Evolutionary conservation across 345 rosid genomes (phyloP).

Genomic region (Odontarrhena argentea): DNA sequence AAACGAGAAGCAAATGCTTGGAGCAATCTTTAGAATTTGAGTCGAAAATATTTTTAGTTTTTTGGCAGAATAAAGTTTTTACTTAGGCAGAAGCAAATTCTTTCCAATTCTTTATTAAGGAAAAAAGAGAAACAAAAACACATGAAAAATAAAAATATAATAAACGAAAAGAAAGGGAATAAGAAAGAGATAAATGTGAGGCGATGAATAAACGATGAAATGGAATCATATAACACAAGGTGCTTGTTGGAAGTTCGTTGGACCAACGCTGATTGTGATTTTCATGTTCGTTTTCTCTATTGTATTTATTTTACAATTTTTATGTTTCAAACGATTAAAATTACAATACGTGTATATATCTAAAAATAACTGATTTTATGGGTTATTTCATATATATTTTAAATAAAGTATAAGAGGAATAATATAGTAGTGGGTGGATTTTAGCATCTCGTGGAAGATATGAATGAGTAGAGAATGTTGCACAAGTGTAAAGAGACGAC

Average conservation of each 20-base stretch:
- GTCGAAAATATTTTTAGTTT: not conserved
- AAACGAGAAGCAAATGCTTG: no score
- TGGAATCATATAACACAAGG: slow-evolving; percentile 30
- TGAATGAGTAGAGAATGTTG: slow-evolving; percentile 40
- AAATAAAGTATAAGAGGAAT: slow-evolving; percentile 24
- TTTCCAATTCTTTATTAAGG: no score
- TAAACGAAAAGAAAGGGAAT: slow-evolving; percentile 13
- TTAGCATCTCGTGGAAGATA: slow-evolving; percentile 44
- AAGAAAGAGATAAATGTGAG: slow-evolving; percentile 10
- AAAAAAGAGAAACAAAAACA: not conserved
- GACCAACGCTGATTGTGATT: slow-evolving; percentile 33
- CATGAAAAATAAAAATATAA: slow-evolving; percentile 6
- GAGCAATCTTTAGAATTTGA: not conserved
- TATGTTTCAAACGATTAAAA: not conserved
- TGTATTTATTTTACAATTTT: not conserved
- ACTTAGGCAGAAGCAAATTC: no score
- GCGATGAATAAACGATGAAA: slow-evolving; percentile 21
- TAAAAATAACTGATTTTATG: not conserved
- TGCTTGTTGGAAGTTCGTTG: slow-evolving; percentile 33
- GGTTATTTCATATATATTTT: not conserved
- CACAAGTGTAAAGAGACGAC: slow-evolving; percentile 36
- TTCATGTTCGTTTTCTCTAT: slow-evolving; percentile 33
- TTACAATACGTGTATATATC: not conserved
- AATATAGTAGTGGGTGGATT: slow-evolving; percentile 24
- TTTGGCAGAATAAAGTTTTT: not conserved